These are phyloP conservation scores for Bathelium albidoporum DNA, from an alignment of 495 filamentous ascomycete species.

Conservation along the genomic window DNA sequence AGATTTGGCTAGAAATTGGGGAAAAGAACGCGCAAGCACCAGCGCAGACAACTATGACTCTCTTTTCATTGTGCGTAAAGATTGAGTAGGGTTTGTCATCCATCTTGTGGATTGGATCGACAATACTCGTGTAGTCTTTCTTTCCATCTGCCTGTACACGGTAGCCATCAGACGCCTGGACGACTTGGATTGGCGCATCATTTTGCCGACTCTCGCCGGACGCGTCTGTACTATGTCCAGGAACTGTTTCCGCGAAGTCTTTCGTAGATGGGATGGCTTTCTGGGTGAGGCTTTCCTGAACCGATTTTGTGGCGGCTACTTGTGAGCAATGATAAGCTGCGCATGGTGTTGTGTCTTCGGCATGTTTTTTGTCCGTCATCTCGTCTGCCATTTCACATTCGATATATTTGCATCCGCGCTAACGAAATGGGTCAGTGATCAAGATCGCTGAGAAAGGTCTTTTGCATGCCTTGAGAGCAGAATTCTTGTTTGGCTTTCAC, in stretches of 20 bases:
- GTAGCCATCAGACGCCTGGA: background rate
- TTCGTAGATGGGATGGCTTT: background rate
- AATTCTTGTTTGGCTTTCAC: background rate
- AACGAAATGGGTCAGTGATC: background rate
- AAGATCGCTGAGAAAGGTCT: too few species aligned
- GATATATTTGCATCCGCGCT: background rate
- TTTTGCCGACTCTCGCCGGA: background rate
- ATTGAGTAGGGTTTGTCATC: conserved; percentile 21
- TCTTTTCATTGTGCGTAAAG: conserved; percentile 21
- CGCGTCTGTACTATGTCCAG: background rate
- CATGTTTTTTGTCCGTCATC: background rate
- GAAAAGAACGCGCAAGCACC: conserved; percentile 25
- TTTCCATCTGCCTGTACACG: background rate
- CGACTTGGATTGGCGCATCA: background rate
- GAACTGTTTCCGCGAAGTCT: background rate
- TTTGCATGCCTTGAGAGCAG: too few species aligned
- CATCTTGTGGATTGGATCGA: background rate
- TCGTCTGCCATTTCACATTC: background rate
- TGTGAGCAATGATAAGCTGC: background rate
- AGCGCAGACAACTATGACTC: conserved; percentile 23
- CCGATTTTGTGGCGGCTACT: background rate
- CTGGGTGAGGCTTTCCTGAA: background rate
- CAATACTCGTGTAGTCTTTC: background rate
- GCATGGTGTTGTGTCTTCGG: background rate
- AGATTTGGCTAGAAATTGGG: conserved; percentile 24